Base-by-base conservation (phyloP, 129 eudicot species). In the Daucus carota region DNA sequence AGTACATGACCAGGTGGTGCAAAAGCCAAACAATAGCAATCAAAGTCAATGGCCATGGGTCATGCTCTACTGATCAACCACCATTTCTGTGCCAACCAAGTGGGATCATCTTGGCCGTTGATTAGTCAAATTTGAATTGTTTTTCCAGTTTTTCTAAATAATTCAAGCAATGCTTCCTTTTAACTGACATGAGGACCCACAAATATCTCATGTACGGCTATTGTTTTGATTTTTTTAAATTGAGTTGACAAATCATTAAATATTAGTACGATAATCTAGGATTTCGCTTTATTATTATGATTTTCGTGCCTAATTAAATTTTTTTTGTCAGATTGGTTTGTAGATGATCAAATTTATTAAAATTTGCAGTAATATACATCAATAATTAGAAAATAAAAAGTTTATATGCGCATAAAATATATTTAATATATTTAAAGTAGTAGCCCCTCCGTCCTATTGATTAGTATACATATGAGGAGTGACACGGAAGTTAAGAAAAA, bases 31-130 rank as follows among this genome's bases (percentile, higher is more conserved):
- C 13, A 0, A n/a, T 22, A 5, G 62, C 28, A 24, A 6, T 52
- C 1, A 22, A 52, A 52, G 62, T 52, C 62, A 52, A 52, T 52
- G 29, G 10, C 29, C 13, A 17, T 50, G 20, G 62, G 62, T 22
- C 62, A 52, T 28, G 38, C 34, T 16, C 38, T 62, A 29, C 70
- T 5, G 7, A 28, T 62, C 34, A 62, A 15, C 38, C 20, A 29
- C 34, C 17, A 12, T 62, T 62, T 10, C 8, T 28, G 28, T 28
- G 20, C 38, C 26, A 36, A 10, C 70, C 70, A 62, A 15, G 18
- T 62, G 70, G 70, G 20, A 62, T 62, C 34, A 62, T 62, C 38
- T 62, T 15, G 26, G 38, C 70, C 70, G 70, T 62, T 62, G 20
- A 8, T 11, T 62, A 28, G 38, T 62, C 20, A 62, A 31, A 5